Evolutionary conservation across 495 filamentous ascomycete species (phyloP).

Genomic region (Aspergillus olivimuriae): DNA sequence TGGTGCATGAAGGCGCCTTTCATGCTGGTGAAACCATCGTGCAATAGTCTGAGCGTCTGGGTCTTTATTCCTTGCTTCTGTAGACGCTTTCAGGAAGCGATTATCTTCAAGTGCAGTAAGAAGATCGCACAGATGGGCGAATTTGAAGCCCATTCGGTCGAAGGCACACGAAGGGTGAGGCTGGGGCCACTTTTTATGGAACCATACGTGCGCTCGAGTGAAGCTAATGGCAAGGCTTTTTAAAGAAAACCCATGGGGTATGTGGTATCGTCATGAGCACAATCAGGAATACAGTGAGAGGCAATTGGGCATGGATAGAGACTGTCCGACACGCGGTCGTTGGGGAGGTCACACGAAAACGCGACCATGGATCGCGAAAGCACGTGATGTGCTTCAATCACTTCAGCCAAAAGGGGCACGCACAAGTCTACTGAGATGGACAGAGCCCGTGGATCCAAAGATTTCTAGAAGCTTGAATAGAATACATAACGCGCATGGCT

Average conservation of each 20-base stretch:
- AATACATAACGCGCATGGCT: constrained; percentile 16
- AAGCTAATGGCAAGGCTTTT: not conserved
- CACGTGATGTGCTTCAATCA: too few relatives aligned
- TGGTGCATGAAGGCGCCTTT: constrained; percentile 40
- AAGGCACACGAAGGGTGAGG: too few relatives aligned
- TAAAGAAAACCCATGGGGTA: too few relatives aligned
- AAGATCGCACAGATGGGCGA: constrained; percentile 54
- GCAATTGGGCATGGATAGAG: too few relatives aligned
- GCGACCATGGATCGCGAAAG: constrained; percentile 32
- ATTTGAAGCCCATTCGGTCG: constrained; percentile 58
- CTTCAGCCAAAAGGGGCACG: too few relatives aligned
- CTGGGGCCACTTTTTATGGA: too few relatives aligned
- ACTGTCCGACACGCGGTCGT: not conserved
- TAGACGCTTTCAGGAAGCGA: constrained; percentile 32
- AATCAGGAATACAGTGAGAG: too few relatives aligned
- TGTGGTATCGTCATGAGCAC: too few relatives aligned
- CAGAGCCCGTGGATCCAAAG: too few relatives aligned
- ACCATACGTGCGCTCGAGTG: too few relatives aligned
- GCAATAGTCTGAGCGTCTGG: constrained; percentile 33
- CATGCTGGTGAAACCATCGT: constrained; percentile 59
- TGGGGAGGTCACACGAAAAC: constrained; percentile 10
- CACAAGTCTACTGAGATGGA: too few relatives aligned
- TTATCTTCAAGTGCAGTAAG: constrained; percentile 48
- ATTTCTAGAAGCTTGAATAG: too few relatives aligned
- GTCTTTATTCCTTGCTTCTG: constrained; percentile 21